A percentile compares a stretch with the other conserved stretches of the same genome.
phyloP scores from a whole-genome alignment of 2,329 filamentous ascomycete species.

The Rutstroemia sydowiana region DNA sequence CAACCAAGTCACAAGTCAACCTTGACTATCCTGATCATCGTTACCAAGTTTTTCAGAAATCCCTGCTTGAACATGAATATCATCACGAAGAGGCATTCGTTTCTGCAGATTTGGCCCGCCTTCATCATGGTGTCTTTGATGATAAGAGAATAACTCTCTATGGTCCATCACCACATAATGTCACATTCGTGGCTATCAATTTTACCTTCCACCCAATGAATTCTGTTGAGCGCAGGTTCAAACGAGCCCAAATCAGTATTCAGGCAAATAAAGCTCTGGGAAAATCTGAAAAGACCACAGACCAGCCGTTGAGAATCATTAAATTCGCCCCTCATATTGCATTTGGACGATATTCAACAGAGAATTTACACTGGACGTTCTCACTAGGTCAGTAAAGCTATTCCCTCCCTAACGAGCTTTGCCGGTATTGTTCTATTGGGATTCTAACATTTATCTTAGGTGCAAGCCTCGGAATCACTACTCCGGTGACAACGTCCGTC shows the following conservation, averaged over 20 bases:
- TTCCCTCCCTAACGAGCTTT: not conserved
- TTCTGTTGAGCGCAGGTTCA: constrained; percentile 1
- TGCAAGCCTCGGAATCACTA: constrained; percentile 1
- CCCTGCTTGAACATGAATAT: constrained; percentile 5
- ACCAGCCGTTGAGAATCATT: constrained; percentile 1
- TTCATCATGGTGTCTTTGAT: constrained; percentile 5
- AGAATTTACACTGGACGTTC: constrained; percentile 7
- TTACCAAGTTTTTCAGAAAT: not conserved
- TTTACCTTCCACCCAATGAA: constrained; percentile 6
- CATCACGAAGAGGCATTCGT: constrained; percentile 6
- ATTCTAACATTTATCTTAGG: not conserved
- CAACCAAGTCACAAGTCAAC: not conserved
- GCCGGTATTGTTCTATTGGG: not conserved
- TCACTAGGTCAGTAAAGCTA: not conserved
- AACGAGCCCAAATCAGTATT: constrained; percentile 3
- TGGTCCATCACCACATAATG: not conserved
- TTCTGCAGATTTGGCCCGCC: not conserved
- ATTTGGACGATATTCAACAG: constrained; percentile 3
- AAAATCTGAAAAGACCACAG: not conserved
- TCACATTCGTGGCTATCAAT: constrained; percentile 4
- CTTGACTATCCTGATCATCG: not conserved
- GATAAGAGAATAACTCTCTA: not conserved
- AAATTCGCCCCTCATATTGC: constrained; percentile 7
- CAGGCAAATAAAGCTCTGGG: not conserved
- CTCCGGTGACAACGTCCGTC: not conserved